A percentile compares a stretch with the other conserved stretches of the same genome.
These are phyloP conservation scores for Zygoascus meyerae DNA, from an alignment of 1,139 yeast genomes.

Conservation along the genomic window DNA sequence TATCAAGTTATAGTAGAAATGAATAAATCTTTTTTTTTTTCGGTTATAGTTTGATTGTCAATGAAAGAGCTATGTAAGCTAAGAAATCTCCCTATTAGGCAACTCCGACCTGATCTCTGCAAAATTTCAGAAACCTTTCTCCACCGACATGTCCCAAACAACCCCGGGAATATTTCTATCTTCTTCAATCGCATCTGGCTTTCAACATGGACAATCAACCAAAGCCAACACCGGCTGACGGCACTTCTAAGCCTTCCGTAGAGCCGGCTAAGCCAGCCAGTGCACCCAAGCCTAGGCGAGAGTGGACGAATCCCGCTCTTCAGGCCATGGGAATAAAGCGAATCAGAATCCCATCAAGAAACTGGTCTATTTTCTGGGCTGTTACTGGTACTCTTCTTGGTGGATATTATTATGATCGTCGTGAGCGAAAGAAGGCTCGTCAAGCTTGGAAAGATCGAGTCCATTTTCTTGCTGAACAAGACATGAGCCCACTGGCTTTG, in stretches of 20 bases:
- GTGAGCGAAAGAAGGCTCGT: constrained; percentile 62
- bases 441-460: constrained; percentile 62
- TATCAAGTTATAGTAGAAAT: too few species aligned
- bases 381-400: constrained; percentile 62
- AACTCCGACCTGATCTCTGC: neutral
- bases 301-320: constrained; percentile 80
- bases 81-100: neutral
- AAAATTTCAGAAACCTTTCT: neutral
- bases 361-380: constrained; percentile 89
- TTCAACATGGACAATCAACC: constrained; percentile 1
- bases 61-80: too few species aligned
- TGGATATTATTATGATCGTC: constrained; percentile 71
- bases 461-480: constrained; percentile 41
- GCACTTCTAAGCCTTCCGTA: constrained; percentile 1
- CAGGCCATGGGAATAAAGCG: constrained; percentile 81
- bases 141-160: neutral
- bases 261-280: constrained; percentile 13
- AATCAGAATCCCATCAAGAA: constrained; percentile 75
- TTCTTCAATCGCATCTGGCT: neutral
- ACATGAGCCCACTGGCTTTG: constrained; percentile 44
- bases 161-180: neutral
- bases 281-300: constrained; percentile 31
- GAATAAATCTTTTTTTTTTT: too few species aligned
- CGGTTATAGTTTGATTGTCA: too few species aligned
- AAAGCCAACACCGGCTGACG: neutral